Percentiles rank a stretch among this genome's conserved stretches.
These are phyloP conservation scores for Dictyostelium purpureum DNA, from an alignment of 78 protist genomes.

Conservation along the genomic window DNA sequence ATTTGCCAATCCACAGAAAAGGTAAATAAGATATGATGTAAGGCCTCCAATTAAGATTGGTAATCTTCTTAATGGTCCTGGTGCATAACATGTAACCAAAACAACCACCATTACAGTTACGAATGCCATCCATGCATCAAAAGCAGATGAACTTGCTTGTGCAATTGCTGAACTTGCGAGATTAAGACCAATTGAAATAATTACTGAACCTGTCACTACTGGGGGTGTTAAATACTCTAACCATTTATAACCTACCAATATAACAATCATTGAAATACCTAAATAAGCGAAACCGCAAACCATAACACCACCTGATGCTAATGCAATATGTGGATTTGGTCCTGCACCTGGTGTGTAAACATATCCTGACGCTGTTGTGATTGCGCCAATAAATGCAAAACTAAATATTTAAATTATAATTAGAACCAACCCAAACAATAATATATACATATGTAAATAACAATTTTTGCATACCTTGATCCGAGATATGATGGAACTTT, in stretches of 20 bases:
- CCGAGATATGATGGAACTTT: slow-evolving; percentile 32
- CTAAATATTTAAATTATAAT: no score
- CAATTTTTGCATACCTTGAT: no score
- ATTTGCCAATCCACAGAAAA: neutral
- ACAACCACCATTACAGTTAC: neutral
- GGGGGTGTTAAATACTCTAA: slow-evolving; percentile 19
- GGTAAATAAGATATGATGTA: neutral
- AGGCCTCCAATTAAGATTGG: slow-evolving; percentile 38
- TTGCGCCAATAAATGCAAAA: slow-evolving; percentile 44
- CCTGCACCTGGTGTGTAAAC: neutral
- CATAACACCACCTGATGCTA: slow-evolving; percentile 21
- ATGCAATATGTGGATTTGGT: neutral
- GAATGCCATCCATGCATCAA: slow-evolving; percentile 23
- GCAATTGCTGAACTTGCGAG: neutral
- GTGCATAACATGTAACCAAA: slow-evolving; percentile 8
- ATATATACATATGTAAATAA: no score
- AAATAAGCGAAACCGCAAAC: slow-evolving; percentile 5
- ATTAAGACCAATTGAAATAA: slow-evolving; percentile 5
- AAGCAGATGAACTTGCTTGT: neutral
- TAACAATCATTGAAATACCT: neutral
- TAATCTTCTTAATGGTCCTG: slow-evolving; percentile 26
- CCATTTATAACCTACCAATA: slow-evolving; percentile 1
- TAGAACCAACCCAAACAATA: no score
- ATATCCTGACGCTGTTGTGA: slow-evolving; percentile 23
- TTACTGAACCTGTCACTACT: slow-evolving; percentile 28